phyloP scores from a whole-genome alignment of 169 alveolate species.

The Pseudocohnilembus persalinus region DNA sequence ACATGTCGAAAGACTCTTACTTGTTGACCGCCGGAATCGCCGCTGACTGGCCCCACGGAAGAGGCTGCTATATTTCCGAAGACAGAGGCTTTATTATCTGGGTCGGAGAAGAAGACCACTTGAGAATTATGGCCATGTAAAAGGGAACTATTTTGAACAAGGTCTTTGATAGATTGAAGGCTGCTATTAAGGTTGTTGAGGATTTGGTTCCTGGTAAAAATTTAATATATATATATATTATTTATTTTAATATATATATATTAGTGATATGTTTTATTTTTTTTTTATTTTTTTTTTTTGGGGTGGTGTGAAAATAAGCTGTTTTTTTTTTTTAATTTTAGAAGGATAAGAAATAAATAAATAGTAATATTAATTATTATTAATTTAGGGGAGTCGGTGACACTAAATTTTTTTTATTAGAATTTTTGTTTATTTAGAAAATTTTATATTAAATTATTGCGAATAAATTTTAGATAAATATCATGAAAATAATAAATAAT shows the following conservation, averaged over 20 bases:
- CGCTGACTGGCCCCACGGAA: constrained; percentile 29
- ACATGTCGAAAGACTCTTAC: constrained; percentile 33
- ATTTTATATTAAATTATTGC: no score
- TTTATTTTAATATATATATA: no score
- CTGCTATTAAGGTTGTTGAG: constrained; percentile 13
- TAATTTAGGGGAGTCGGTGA: no score
- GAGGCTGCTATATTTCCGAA: constrained; percentile 21
- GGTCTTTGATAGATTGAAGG: constrained; percentile 32
- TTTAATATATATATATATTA: no score
- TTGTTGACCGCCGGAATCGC: constrained; percentile 37
- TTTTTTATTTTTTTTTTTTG: not conserved
- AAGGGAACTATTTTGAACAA: constrained; percentile 27
- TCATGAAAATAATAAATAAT: no score
- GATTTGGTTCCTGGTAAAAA: constrained; percentile 13
- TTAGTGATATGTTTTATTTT: no score
- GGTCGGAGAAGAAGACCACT: constrained; percentile 60
- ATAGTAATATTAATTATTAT: no score
- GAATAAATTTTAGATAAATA: no score
- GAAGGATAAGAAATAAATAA: no score
- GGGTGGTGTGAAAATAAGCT: not conserved
- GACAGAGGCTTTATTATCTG: constrained; percentile 35
- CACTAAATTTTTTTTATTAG: no score
- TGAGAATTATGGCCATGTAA: constrained; percentile 56
- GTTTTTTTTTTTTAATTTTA: not conserved
- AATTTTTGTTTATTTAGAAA: no score